A percentile compares a stretch with the other conserved stretches of the same genome.
Conservation (phyloP, 139 green algal genomes). For the Chlamydomonas applanata region DNA sequence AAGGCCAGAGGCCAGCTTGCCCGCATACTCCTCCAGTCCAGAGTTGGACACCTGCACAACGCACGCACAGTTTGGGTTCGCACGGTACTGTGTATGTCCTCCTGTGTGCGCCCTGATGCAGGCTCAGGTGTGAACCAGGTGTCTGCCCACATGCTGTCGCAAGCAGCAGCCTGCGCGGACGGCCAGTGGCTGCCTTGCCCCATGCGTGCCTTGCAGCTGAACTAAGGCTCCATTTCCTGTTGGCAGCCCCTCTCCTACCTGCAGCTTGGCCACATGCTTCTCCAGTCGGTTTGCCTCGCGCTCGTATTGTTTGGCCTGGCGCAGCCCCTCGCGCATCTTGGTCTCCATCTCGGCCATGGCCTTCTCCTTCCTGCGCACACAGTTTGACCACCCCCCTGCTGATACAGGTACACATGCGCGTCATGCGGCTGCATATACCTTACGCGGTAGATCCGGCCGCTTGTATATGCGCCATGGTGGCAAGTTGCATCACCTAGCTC, state of each 20-base stretch:
- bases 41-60: not conserved
- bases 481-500: not conserved
- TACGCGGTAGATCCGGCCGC: not conserved
- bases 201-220: no score
- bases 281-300: slow-evolving; percentile 51
- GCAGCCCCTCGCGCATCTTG: slow-evolving; percentile 34
- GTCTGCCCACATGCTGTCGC: no score
- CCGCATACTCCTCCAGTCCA: not conserved
- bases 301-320: slow-evolving; percentile 36
- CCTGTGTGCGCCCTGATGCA: no score
- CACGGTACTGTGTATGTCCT: not conserved
- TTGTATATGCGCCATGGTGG: not conserved
- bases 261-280: slow-evolving; percentile 28
- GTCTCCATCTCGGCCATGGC: slow-evolving; percentile 44
- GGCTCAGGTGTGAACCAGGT: no score
- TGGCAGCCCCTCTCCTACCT: slow-evolving; percentile 13
- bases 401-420: no score
- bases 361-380: slow-evolving; percentile 22
- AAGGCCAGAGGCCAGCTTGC: not conserved
- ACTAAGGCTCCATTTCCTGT: no score
- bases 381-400: no score
- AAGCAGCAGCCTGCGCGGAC: not conserved
- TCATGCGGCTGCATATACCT: no score
- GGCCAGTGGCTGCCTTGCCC: not conserved
- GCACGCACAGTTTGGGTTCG: not conserved